These are phyloP conservation scores for Butyriboletus regius DNA, from an alignment of 1,284 basidiomycete genomes.

Conservation along the genomic window DNA sequence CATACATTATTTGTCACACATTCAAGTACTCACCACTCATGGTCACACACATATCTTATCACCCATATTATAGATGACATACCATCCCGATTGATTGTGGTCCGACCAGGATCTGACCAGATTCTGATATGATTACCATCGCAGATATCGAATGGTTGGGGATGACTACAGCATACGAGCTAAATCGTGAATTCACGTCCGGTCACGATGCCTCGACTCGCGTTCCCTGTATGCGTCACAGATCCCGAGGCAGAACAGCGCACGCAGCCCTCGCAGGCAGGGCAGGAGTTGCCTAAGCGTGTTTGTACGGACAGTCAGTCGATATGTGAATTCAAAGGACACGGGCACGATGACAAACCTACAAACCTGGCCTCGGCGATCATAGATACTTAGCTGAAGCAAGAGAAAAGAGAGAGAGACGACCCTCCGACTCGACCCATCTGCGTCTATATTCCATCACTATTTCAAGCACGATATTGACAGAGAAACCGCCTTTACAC, in stretches of 20 bases:
- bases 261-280: not conserved
- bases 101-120: not conserved
- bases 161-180: not conserved
- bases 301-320: too few species aligned
- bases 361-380: too few species aligned
- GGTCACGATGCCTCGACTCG: not conserved
- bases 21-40: slow-evolving; percentile 30
- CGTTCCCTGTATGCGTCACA: not conserved
- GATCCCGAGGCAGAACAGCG: not conserved
- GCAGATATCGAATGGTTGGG: not conserved
- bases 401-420: too few species aligned
- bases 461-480: too few species aligned
- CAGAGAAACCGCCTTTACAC: too few species aligned
- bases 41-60: slow-evolving; percentile 26
- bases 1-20: slow-evolving; percentile 21
- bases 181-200: not conserved
- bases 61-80: slow-evolving; percentile 24
- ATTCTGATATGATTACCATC: not conserved
- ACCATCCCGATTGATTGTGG: slow-evolving; percentile 4
- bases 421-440: too few species aligned
- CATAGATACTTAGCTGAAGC: too few species aligned
- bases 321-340: too few species aligned
- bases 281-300: not conserved
- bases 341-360: too few species aligned
- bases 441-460: too few species aligned